Evolutionary conservation across 2,329 filamentous ascomycete genomes (phyloP).

Genomic region (Pseudogymnoascus sp.): DNA sequence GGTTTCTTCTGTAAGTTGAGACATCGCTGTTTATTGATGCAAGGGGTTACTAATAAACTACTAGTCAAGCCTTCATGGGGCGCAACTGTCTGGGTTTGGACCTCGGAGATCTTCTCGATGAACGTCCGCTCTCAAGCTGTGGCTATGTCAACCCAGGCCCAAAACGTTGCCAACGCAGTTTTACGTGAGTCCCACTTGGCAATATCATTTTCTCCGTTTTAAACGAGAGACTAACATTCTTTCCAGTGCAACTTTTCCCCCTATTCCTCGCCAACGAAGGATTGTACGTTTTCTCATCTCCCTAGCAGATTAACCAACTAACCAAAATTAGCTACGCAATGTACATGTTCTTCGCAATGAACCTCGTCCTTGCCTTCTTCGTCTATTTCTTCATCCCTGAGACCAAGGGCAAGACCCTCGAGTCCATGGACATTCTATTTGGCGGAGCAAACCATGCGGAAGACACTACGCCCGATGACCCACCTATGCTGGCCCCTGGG

Average conservation of each 20-base stretch:
- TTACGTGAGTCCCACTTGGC: background rate
- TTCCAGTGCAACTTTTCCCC: background rate
- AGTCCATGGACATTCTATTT: conserved; percentile 25
- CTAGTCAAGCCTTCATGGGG: conserved; percentile 18
- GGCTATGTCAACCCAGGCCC: conserved; percentile 13
- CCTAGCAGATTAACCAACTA: conserved; percentile 29
- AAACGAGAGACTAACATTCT: background rate
- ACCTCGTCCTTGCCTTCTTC: conserved; percentile 22
- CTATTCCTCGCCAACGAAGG: conserved; percentile 34
- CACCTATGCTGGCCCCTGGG: background rate
- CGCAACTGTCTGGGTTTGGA: conserved; percentile 24
- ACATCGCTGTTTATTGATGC: background rate
- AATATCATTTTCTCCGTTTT: background rate
- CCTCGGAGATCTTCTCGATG: conserved; percentile 29
- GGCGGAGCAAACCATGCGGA: conserved; percentile 16
- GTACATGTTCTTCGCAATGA: conserved; percentile 36
- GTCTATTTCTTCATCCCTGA: conserved; percentile 30
- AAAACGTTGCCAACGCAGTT: background rate
- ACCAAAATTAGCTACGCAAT: conserved; percentile 16
- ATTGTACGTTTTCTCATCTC: conserved; percentile 26
- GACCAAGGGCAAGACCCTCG: conserved; percentile 18
- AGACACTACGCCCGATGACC: background rate
- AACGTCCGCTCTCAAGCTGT: conserved; percentile 24
- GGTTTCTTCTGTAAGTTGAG: conserved; percentile 17
- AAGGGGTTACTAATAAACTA: background rate